Base-by-base conservation (phyloP, 495 filamentous ascomycete genomes). In the Corynascus novoguineensis region DNA sequence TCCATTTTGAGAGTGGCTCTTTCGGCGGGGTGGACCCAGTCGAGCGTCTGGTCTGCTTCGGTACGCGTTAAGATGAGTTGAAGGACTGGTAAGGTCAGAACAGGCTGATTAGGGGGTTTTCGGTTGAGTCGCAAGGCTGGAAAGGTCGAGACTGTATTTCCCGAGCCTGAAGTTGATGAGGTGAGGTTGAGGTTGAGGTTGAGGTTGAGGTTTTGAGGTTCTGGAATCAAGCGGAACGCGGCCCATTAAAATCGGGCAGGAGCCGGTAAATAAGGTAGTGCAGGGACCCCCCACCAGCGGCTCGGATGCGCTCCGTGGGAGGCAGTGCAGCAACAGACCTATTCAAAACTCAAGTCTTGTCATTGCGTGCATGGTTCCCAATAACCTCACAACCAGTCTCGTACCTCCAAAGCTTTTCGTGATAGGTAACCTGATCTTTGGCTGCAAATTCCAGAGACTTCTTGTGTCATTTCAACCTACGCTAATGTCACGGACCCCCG, bases 1-100 rank as follows among this genome's bases (percentile, higher is more conserved):
- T 98, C 91, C 93, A 98, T 98, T 35, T 41, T 66, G 7, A 15
- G 19, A 6, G 11, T 5, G 1, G 32, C 21, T 37, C 22, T 49
- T 35, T 6, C 3, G 24, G 50, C 0, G 15, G 14, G 3, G 29
- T 21, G 7, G 46, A 9, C n/a, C 3, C 7, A n/a, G 45, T 31
- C 14, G 46, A 25, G 1, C 5, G 24, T 28, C 4, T 10, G 28
- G 46, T 49, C 4, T 17, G 12, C n/a, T 46, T 31, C 9, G 28
- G 14, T 34, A 12, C 2, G 29, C 6, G 41, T 22, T 32, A 11
- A 6, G 5, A 32, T 32, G 31, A 6, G 5, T 32, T 11, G 31
- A 32, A 32, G 31, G 5, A 32, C 11, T 32, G 31, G 31, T 32
- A 32, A 11, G 4, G 25, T 32, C 8, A 48, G 17, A n/a, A n/a